phyloP scores from a whole-genome alignment of 768 basidiomycete species.

The Lyophyllum atratum region DNA sequence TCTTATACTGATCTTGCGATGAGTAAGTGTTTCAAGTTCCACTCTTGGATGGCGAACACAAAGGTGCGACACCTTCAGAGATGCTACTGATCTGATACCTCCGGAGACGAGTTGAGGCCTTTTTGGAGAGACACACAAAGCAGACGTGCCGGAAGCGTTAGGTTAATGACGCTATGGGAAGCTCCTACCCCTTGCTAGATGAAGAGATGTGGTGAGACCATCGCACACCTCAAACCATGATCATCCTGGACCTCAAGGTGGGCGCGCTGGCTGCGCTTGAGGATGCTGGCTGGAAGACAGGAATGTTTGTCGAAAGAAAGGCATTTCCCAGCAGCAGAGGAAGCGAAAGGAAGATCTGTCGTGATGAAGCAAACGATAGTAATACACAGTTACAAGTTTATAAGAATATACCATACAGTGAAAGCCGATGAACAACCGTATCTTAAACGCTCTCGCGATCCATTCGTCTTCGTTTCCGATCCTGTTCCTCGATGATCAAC shows the following conservation, averaged over 20 bases:
- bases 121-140: neutral
- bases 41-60: conserved; percentile 2
- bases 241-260: conserved; percentile 12
- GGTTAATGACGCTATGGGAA: conserved; percentile 1
- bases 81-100: neutral
- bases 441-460: conserved; percentile 44
- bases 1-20: neutral
- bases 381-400: conserved; percentile 17
- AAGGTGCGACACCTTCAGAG: neutral
- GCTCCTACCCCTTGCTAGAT: conserved; percentile 2
- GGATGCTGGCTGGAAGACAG: conserved; percentile 22
- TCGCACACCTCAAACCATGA: neutral
- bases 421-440: neutral
- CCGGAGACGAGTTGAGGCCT: neutral
- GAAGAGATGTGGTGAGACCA: conserved; percentile 2
- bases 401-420: conserved; percentile 5
- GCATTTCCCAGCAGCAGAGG: conserved; percentile 24
- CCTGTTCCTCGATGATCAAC: conserved; percentile 88
- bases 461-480: conserved; percentile 81
- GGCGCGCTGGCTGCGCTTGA: conserved; percentile 24
- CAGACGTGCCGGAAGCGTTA: neutral
- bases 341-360: conserved; percentile 5
- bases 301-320: conserved; percentile 22
- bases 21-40: conserved; percentile 1
- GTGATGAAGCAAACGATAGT: conserved; percentile 17